Conservation (phyloP, 805 yeast genomes). For the Kuraishia floccosa region DNA sequence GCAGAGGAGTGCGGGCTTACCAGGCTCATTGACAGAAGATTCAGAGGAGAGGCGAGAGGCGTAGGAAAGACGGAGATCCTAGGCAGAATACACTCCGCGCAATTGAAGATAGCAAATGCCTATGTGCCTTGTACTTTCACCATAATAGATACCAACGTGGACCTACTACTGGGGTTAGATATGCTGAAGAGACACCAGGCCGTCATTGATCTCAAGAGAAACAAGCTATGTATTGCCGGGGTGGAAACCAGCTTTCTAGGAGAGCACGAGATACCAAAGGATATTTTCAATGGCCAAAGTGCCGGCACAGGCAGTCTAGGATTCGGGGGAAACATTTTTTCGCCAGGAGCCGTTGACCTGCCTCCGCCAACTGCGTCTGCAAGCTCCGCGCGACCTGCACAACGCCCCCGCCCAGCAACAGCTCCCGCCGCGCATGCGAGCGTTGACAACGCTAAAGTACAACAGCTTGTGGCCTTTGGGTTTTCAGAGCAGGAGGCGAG, state of each 20-base stretch:
- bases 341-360: constrained; percentile 6
- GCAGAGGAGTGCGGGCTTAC: constrained; percentile 65
- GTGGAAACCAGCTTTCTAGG: constrained; percentile 61
- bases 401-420: constrained; percentile 4
- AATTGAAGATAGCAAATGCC: constrained; percentile 61
- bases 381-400: background rate
- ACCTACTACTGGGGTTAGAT: constrained; percentile 79
- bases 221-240: constrained; percentile 60
- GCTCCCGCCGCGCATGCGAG: constrained; percentile 10
- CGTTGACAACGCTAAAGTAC: constrained; percentile 14
- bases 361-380: background rate
- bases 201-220: constrained; percentile 56
- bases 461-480: constrained; percentile 55
- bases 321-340: constrained; percentile 23
- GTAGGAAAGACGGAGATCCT: constrained; percentile 73
- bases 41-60: constrained; percentile 77
- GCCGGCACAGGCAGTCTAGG: constrained; percentile 8
- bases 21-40: constrained; percentile 69
- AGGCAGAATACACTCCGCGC: constrained; percentile 86
- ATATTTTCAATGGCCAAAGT: constrained; percentile 7
- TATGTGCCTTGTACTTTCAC: constrained; percentile 60
- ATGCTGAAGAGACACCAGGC: constrained; percentile 87
- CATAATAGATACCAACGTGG: constrained; percentile 62
- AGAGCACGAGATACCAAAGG: constrained; percentile 57
- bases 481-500: constrained; percentile 55